phyloP scores from a whole-genome alignment of 2,329 filamentous ascomycete genomes.

The Keithomyces neogunnii region DNA sequence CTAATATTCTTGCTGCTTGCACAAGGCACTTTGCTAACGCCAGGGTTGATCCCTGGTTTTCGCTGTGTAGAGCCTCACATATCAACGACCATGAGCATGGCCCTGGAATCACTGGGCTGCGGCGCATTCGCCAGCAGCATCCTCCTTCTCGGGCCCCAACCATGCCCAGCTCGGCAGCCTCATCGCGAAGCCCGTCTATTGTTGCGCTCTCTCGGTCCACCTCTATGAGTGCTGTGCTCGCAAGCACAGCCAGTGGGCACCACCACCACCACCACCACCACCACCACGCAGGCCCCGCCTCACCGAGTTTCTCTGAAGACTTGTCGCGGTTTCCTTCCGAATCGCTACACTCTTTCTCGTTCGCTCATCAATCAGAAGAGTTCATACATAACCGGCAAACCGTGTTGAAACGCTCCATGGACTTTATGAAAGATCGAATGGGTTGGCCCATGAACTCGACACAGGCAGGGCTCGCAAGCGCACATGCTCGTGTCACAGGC shows the following conservation, averaged over 20 bases:
- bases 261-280: neutral
- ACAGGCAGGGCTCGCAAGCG: slow-evolving; percentile 69
- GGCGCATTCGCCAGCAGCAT: slow-evolving; percentile 86
- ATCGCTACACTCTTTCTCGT: slow-evolving; percentile 96
- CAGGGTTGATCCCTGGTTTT: neutral
- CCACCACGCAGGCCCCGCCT: slow-evolving; percentile 53
- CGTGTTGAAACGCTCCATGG: slow-evolving; percentile 84
- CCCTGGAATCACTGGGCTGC: slow-evolving; percentile 74
- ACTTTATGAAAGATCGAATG: slow-evolving; percentile 91
- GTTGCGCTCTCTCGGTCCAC: slow-evolving; percentile 54
- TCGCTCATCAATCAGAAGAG: slow-evolving; percentile 91
- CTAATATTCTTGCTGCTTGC: neutral
- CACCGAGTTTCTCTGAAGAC: slow-evolving; percentile 78
- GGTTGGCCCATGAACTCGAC: slow-evolving; percentile 62
- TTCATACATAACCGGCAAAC: slow-evolving; percentile 86
- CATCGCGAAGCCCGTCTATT: slow-evolving; percentile 52
- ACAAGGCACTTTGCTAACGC: neutral
- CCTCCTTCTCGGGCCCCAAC: slow-evolving; percentile 54
- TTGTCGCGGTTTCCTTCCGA: slow-evolving; percentile 88
- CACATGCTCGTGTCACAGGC: slow-evolving; percentile 72
- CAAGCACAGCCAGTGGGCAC: slow-evolving; percentile 44
- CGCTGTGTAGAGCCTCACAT: slow-evolving; percentile 59
- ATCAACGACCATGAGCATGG: slow-evolving; percentile 83
- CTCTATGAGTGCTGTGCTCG: slow-evolving; percentile 61
- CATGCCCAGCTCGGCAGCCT: slow-evolving; percentile 51